These are phyloP conservation scores for Trifolium repens DNA, from an alignment of 306 rosid genomes.

Conservation along the genomic window DNA sequence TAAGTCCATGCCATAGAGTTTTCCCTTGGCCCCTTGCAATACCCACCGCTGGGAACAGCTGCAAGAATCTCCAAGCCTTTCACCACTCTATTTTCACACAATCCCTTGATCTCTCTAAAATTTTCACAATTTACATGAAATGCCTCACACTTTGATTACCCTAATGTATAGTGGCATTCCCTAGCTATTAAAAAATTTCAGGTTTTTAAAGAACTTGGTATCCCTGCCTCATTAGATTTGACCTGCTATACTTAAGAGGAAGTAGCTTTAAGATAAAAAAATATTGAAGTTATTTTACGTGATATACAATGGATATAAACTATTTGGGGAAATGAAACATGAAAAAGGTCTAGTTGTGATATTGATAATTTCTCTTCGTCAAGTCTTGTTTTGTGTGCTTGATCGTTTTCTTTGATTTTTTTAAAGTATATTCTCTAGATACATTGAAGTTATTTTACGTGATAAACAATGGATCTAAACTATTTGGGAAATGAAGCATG, in stretches of 20 bases:
- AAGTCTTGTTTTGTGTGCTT: no score
- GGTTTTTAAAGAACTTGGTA: not conserved
- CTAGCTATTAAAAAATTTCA: not conserved
- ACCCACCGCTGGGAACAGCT: not conserved
- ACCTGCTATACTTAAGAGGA: conserved; percentile 7
- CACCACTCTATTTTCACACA: not conserved
- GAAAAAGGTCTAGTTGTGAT: no score
- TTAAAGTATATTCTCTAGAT: not conserved
- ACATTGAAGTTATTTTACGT: not conserved
- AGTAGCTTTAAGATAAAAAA: not conserved
- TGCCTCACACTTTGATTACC: not conserved
- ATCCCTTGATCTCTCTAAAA: not conserved
- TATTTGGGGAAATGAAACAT: no score
- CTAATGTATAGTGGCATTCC: not conserved
- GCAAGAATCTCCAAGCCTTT: not conserved
- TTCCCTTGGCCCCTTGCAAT: not conserved
- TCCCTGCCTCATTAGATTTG: not conserved
- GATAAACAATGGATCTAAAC: no score
- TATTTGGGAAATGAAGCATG: not conserved
- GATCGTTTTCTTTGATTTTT: not conserved
- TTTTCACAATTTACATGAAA: not conserved
- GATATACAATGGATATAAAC: no score
- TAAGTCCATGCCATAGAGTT: not conserved
- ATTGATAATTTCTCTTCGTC: no score
- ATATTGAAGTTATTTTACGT: no score